Base-by-base conservation (phyloP, 257 asterid species). In the Cruciata laevipes region DNA sequence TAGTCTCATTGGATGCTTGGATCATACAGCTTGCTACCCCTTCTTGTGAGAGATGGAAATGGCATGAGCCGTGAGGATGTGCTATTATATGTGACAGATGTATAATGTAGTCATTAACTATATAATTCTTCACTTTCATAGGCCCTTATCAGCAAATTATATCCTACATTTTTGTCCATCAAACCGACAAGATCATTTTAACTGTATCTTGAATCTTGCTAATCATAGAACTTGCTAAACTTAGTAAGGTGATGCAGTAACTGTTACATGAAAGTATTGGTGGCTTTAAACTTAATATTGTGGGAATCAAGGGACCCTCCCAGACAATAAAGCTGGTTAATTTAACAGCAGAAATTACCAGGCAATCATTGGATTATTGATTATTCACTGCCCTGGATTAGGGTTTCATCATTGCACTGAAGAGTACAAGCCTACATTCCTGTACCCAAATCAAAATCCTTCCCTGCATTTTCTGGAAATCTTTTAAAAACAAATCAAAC, bases 1-100 rank as follows among this genome's bases (percentile, higher is more conserved):
- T 27, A 27, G 30, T 27, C 30, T 42, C 75, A 33, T 63, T 33
- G 65, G 69, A 71, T 70, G 23, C 74, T 20, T 51, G 24, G 35
- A 63, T 27, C 9, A 33, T 33, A 63, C 42, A 71, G 70, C 61
- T 49, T 51, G 65, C 40, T 27, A 27, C 42, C 30, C 40, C 49
- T n/a, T 25, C 4, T 4, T 5, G 7, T 27, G 67, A 69, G 37
- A 25, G 65, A 44, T 37, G 63, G 24, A 33, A 44, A 6, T 35
- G 40, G 40, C 40, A 37, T 37, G 42, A 37, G 42, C 42, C 42
- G 8, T 37, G 42, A 9, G 42, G 42, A 42, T 42, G 38, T 33
- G 38, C 6, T 4, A 33, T 4, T 33, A 33, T 42, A 42, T 11
- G 17, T 12, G 21, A 30, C 68, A 61, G 61, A 52, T 21, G 32